Percentiles rank a stretch among this genome's conserved stretches.
Evolutionary conservation across 2,329 filamentous ascomycete genomes (phyloP).

Genomic region (Parascedosporium putredinis): DNA sequence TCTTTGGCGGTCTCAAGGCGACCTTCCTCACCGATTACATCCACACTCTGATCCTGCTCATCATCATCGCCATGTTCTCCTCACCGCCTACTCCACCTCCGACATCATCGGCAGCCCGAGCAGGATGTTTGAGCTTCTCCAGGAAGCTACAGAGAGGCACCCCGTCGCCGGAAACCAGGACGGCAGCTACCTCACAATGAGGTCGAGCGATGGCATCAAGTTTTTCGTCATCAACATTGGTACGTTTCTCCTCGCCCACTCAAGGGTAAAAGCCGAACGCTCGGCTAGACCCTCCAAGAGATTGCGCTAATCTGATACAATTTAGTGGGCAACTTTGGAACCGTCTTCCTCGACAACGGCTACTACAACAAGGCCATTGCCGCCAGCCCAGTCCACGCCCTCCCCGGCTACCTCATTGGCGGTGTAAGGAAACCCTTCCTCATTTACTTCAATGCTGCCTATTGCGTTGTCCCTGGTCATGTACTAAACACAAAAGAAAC

Average conservation of each 20-base stretch:
- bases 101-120: conserved; percentile 62
- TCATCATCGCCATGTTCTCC: conserved; percentile 79
- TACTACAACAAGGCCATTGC: conserved; percentile 95
- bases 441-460: neutral
- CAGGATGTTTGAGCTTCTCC: conserved; percentile 68
- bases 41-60: conserved; percentile 73
- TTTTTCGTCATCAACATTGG: conserved; percentile 80
- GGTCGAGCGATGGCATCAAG: conserved; percentile 66
- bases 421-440: conserved; percentile 44
- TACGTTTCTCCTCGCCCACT: neutral
- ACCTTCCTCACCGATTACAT: conserved; percentile 81
- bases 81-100: conserved; percentile 68
- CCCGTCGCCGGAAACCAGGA: conserved; percentile 71
- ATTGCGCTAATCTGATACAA: neutral
- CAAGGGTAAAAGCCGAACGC: too few relatives aligned
- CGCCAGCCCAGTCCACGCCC: conserved; percentile 70
- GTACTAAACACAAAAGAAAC: too few relatives aligned
- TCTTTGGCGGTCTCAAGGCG: conserved; percentile 70
- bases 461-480: too few relatives aligned
- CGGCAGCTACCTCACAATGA: conserved; percentile 82
- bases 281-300: too few relatives aligned
- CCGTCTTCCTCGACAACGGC: conserved; percentile 76
- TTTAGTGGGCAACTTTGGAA: conserved; percentile 68
- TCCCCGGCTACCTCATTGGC: conserved; percentile 81
- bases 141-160: conserved; percentile 55